These are phyloP conservation scores for Ocimum tenuiflorum DNA, from an alignment of 257 asterid species.

Conservation along the genomic window DNA sequence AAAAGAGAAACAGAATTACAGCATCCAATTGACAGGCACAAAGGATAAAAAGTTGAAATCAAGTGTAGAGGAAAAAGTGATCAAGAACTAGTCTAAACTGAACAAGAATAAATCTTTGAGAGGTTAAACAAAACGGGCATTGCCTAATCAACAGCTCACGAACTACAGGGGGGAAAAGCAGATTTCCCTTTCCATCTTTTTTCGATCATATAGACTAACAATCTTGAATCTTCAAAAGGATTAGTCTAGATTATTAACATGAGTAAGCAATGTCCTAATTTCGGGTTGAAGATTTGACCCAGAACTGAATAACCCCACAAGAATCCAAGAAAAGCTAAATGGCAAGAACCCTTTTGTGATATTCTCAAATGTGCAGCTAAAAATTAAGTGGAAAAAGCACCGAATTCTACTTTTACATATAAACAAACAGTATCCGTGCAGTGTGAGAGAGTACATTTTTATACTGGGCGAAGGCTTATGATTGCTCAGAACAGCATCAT, in stretches of 20 bases:
- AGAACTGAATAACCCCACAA: slow-evolving; percentile 39
- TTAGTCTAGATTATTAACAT: neutral
- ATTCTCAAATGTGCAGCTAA: slow-evolving; percentile 40
- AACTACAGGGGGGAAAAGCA: slow-evolving; percentile 59
- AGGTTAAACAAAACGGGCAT: slow-evolving; percentile 56
- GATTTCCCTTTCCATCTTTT: slow-evolving; percentile 55
- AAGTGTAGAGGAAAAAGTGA: slow-evolving; percentile 19
- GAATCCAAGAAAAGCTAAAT: slow-evolving; percentile 42
- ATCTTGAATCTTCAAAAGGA: slow-evolving; percentile 4
- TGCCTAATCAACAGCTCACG: slow-evolving; percentile 61
- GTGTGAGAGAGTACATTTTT: slow-evolving; percentile 26
- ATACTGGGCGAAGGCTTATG: slow-evolving; percentile 34
- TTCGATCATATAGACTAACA: neutral
- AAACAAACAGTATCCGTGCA: slow-evolving; percentile 34
- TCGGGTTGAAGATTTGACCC: slow-evolving; percentile 33
- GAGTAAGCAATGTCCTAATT: slow-evolving; percentile 8
- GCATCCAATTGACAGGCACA: slow-evolving; percentile 43
- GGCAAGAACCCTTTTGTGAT: slow-evolving; percentile 41
- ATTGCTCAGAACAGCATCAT: slow-evolving; percentile 42
- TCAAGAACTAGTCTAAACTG: slow-evolving; percentile 39
- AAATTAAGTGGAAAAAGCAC: slow-evolving; percentile 40
- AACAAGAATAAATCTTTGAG: slow-evolving; percentile 55
- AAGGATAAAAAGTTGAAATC: slow-evolving; percentile 32
- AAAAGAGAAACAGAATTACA: slow-evolving; percentile 52
- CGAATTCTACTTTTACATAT: slow-evolving; percentile 30